Evolutionary conservation across 2,329 filamentous ascomycete species (phyloP).

Genomic region (Helotiales sp.): DNA sequence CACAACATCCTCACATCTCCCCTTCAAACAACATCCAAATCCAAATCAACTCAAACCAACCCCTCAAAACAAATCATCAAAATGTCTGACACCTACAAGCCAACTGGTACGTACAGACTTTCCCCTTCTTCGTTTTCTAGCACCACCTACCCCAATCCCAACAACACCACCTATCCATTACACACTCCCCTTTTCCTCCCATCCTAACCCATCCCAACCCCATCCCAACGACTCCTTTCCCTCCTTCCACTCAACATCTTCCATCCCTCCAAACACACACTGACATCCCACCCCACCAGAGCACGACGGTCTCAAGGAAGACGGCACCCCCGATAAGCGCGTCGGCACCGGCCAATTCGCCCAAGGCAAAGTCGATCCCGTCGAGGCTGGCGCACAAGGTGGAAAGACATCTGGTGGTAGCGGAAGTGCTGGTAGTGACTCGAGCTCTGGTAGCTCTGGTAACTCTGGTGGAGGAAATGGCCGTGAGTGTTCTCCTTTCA

Average conservation of each 20-base stretch:
- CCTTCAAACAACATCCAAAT: neutral
- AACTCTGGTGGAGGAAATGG: conserved; percentile 8
- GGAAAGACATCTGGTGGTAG: conserved; percentile 35
- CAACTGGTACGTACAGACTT: neutral
- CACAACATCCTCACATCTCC: neutral
- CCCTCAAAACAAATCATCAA: neutral
- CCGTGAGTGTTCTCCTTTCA: neutral
- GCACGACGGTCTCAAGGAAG: conserved; percentile 49
- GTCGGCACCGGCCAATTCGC: conserved; percentile 50
- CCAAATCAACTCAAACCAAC: neutral
- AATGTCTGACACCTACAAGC: neutral
- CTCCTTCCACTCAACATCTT: neutral
- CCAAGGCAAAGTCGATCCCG: conserved; percentile 49
- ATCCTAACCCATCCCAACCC: neutral
- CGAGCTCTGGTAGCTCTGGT: conserved; percentile 14
- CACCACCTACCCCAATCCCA: no score
- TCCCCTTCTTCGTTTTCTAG: no score
- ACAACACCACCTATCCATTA: neutral
- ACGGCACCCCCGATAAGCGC: conserved; percentile 49
- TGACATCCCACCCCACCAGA: conserved; percentile 36
- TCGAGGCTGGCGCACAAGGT: conserved; percentile 48
- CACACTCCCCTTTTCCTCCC: neutral
- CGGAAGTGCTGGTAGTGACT: neutral
- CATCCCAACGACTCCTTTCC: neutral
- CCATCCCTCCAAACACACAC: neutral